Percentiles rank a stretch among this genome's conserved stretches.
phyloP scores from a whole-genome alignment of 2,329 filamentous ascomycete genomes.

The Fusarium bactridioides region DNA sequence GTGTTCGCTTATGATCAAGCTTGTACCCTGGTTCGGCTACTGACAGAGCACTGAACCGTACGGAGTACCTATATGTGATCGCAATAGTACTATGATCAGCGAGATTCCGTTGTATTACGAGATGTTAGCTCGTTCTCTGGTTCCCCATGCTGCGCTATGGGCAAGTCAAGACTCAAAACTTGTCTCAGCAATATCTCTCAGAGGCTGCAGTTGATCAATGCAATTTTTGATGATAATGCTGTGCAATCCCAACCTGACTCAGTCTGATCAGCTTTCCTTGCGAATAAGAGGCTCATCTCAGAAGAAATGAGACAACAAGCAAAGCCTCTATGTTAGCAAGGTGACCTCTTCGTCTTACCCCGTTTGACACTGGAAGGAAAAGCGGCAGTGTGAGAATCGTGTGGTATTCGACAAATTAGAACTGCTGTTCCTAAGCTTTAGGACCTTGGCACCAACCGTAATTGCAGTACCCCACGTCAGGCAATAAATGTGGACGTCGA shows the following conservation, averaged over 20 bases:
- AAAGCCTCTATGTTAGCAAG: neutral
- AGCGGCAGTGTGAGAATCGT: neutral
- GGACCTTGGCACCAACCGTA: conserved; percentile 14
- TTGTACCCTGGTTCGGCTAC: conserved; percentile 25
- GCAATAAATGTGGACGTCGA: conserved; percentile 14
- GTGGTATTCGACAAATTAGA: neutral
- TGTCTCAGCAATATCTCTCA: conserved; percentile 11
- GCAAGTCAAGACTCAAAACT: neutral
- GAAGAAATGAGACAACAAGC: neutral
- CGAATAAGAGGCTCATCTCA: neutral
- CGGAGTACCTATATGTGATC: neutral
- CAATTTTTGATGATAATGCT: neutral
- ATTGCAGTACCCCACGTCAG: conserved; percentile 29
- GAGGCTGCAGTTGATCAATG: neutral
- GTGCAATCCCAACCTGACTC: neutral
- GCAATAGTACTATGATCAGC: conserved; percentile 21
- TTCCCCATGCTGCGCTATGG: conserved; percentile 20
- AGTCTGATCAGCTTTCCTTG: neutral
- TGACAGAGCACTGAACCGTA: conserved; percentile 5
- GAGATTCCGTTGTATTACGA: conserved; percentile 15
- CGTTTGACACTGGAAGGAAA: neutral
- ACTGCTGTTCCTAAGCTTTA: neutral
- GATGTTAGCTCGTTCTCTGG: conserved; percentile 15
- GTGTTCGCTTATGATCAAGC: conserved; percentile 14
- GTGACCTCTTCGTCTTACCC: neutral